Evolutionary conservation across 2,329 filamentous ascomycete species (phyloP).

Genomic region (Sporothrix protearum): DNA sequence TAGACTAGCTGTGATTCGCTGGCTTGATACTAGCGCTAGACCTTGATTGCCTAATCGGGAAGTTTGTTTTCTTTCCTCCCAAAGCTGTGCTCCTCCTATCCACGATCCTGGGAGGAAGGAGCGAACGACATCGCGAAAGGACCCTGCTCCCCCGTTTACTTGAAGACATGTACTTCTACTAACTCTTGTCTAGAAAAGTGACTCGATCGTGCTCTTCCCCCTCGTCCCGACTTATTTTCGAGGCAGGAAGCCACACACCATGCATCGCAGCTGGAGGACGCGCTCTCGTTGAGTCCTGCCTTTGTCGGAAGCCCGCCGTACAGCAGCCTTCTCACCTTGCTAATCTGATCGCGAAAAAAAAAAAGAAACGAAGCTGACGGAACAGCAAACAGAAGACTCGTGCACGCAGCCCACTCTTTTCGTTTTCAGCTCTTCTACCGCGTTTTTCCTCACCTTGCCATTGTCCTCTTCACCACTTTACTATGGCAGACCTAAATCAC

Average conservation of each 20-base stretch:
- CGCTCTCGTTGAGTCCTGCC: not conserved
- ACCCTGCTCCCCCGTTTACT: not conserved
- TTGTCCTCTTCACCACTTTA: not conserved
- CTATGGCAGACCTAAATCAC: not conserved
- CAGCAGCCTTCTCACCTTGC: not conserved
- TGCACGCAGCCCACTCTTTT: not conserved
- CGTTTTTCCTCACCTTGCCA: not conserved
- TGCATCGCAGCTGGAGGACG: not conserved
- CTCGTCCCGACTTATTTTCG: not conserved
- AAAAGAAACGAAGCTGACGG: not conserved
- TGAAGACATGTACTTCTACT: not conserved
- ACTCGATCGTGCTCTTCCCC: not conserved
- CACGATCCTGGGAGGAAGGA: constrained; percentile 14
- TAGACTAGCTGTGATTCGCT: constrained; percentile 15
- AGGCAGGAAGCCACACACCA: not conserved
- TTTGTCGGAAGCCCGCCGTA: not conserved
- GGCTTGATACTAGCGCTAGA: not conserved
- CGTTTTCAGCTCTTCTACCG: not conserved
- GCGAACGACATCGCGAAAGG: constrained; percentile 9
- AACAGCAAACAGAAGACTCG: not conserved
- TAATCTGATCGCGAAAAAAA: not conserved
- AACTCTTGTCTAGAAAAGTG: not conserved
- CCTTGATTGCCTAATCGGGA: constrained; percentile 21
- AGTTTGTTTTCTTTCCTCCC: constrained; percentile 28
- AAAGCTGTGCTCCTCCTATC: not conserved